A percentile compares a stretch with the other conserved stretches of the same genome.
phyloP scores from a whole-genome alignment of 2,329 filamentous ascomycete genomes.

The Leptographium radiaticola region DNA sequence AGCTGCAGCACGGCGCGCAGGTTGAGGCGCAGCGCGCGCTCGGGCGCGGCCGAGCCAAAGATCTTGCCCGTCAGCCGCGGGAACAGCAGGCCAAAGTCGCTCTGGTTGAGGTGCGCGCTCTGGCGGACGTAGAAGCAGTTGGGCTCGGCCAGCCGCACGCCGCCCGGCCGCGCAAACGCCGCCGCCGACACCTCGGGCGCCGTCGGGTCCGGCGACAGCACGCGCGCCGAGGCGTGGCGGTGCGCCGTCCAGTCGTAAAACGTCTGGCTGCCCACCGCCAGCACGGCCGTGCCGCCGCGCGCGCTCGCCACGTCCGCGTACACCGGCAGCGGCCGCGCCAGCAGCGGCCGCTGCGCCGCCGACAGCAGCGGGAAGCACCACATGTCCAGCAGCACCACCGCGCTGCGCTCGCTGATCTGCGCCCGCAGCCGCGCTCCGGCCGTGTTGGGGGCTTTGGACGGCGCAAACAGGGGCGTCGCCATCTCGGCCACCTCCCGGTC shows the following conservation, averaged over 20 bases:
- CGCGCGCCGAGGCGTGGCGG: constrained; percentile 52
- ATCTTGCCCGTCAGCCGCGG: constrained; percentile 52
- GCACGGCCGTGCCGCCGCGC: constrained; percentile 42
- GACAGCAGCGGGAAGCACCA: constrained; percentile 65
- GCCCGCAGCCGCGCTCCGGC: constrained; percentile 32
- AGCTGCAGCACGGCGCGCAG: constrained; percentile 44
- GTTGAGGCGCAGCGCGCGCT: constrained; percentile 45
- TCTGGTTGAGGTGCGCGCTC: constrained; percentile 72
- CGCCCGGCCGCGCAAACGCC: constrained; percentile 29
- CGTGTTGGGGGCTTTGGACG: constrained; percentile 23
- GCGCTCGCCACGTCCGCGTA: constrained; percentile 39
- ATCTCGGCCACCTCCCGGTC: constrained; percentile 31
- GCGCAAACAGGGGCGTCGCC: constrained; percentile 42
- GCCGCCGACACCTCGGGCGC: constrained; percentile 26
- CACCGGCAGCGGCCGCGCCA: constrained; percentile 59
- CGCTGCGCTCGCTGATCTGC: constrained; percentile 56
- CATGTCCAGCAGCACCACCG: constrained; percentile 62
- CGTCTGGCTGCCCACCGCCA: constrained; percentile 61
- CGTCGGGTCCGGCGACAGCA: constrained; percentile 45
- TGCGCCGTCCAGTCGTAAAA: constrained; percentile 72
- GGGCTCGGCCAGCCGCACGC: constrained; percentile 34
- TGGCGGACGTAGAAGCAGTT: constrained; percentile 61
- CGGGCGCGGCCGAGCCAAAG: constrained; percentile 43
- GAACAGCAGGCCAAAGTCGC: constrained; percentile 73
- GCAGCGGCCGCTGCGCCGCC: constrained; percentile 48